Evolutionary conservation across 371 early-diverging fungal species (phyloP).

Genomic region (Nosema bombycis): DNA sequence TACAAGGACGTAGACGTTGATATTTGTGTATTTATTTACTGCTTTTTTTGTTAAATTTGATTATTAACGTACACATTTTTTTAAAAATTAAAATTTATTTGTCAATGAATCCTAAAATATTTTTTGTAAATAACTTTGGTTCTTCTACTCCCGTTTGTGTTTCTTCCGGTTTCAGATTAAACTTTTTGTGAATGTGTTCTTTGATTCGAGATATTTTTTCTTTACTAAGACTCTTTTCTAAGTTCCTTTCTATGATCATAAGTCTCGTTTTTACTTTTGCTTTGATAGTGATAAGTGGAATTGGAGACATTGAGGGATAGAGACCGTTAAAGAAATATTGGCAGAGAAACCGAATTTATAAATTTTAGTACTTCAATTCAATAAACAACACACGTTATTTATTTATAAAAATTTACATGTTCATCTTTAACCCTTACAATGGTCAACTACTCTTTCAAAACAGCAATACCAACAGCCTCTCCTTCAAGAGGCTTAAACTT

Average conservation of each 20-base stretch:
- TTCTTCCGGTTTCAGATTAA: background rate
- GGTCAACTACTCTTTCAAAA: constrained; percentile 34
- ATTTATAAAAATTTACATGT: background rate
- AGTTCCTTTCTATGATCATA: background rate
- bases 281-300: background rate
- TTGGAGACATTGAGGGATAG: background rate
- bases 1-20: no score
- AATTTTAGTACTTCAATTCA: no score
- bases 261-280: constrained; percentile 9
- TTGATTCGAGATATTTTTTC: background rate
- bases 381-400: background rate
- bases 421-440: constrained; percentile 13
- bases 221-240: background rate
- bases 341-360: no score
- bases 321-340: no score
- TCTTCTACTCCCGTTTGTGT: background rate
- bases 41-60: no score
- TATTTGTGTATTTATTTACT: no score
- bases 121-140: constrained; percentile 15
- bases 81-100: no score
- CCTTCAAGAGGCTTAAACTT: constrained; percentile 28
- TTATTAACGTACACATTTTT: no score
- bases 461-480: constrained; percentile 47
- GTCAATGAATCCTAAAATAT: constrained; percentile 2
- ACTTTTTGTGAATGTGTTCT: constrained; percentile 11